phyloP scores from a whole-genome alignment of 768 basidiomycete species.

The Lanmaoa rubissima region DNA sequence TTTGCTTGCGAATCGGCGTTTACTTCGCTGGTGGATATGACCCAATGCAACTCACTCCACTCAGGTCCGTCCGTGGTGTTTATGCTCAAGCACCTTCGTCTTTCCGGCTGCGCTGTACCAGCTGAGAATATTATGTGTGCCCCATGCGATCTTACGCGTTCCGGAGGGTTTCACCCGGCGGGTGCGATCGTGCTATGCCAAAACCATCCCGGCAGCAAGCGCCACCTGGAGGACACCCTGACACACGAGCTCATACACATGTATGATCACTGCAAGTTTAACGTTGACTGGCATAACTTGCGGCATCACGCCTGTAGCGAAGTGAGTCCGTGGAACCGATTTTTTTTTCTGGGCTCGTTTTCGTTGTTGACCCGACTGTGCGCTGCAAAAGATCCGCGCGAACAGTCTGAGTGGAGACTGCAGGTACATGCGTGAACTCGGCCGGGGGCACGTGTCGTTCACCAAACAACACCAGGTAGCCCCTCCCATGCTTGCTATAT shows the following conservation, averaged over 20 bases:
- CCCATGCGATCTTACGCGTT: slow-evolving; percentile 70
- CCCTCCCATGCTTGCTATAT: slow-evolving; percentile 10
- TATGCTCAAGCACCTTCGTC: slow-evolving; percentile 87
- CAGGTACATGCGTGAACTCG: slow-evolving; percentile 76
- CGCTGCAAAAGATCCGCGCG: slow-evolving; percentile 77
- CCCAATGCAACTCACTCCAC: not conserved
- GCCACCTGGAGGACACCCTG: slow-evolving; percentile 91
- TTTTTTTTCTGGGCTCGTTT: not conserved
- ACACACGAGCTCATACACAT: slow-evolving; percentile 93
- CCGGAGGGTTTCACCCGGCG: slow-evolving; percentile 84
- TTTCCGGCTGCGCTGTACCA: slow-evolving; percentile 69
- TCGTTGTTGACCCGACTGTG: not conserved
- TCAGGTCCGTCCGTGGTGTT: slow-evolving; percentile 84
- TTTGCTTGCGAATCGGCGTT: slow-evolving; percentile 11
- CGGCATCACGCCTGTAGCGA: slow-evolving; percentile 97
- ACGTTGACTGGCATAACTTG: slow-evolving; percentile 87
- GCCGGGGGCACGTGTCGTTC: slow-evolving; percentile 73
- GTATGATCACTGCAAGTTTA: slow-evolving; percentile 95
- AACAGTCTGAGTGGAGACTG: slow-evolving; percentile 95
- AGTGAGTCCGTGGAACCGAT: slow-evolving; percentile 45
- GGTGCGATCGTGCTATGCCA: slow-evolving; percentile 86
- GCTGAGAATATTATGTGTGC: slow-evolving; percentile 76
- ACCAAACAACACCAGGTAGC: slow-evolving; percentile 92
- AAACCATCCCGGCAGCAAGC: slow-evolving; percentile 74
- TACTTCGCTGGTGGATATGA: not conserved